Base-by-base conservation (phyloP, 108 stramenopile species). In the Discostella pseudostelligera region DNA sequence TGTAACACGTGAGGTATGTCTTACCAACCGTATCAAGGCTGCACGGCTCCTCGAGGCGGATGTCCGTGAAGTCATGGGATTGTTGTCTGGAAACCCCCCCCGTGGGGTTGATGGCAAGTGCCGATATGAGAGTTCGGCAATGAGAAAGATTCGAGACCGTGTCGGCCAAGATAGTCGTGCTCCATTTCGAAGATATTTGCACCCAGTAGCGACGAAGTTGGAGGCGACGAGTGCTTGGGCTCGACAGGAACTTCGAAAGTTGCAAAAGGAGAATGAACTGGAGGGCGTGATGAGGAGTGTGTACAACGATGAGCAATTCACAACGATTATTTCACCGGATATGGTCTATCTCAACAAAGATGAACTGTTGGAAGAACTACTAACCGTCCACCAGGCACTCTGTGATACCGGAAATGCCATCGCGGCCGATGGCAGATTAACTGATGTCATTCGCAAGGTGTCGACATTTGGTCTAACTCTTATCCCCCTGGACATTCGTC, bases 381-480 rank as follows among this genome's bases (percentile, higher is more conserved):
- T 84, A 56, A 62, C 88, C 44, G 87, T 98, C 51, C 80, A 96
- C 56, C 62, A 71, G 22, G 95, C 95, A 3, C 83, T 98, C 8
- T 57, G 65, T 32, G 84, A 81, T 1, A 94, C 93, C 7, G 95
- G 91, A 7, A 90, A 95, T 62, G 74, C 59, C 20, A 74, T 88
- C 9, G 70, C 83, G 21, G 96, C 97, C n/a, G 78, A 89, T 64
- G 97, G 97, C 4, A 65, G 76, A 3, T 77, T 98, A 26, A 72
- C 78, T 4, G 96, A 98, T 68, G 66, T 93, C 36, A 90, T 97
- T 68, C 81, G 96, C 24, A 91, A 96, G 46, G 70, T 96, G 7
- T 72, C 84, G 13, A 83, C 93, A 58, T 98, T 98, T 74, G 97
- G 97, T n/a, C 67, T 96, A 36, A 94, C 93, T 19, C 63, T 98